Evolutionary conservation across 2,329 filamentous ascomycete species (phyloP).

Genomic region (Epichloe festucae): DNA sequence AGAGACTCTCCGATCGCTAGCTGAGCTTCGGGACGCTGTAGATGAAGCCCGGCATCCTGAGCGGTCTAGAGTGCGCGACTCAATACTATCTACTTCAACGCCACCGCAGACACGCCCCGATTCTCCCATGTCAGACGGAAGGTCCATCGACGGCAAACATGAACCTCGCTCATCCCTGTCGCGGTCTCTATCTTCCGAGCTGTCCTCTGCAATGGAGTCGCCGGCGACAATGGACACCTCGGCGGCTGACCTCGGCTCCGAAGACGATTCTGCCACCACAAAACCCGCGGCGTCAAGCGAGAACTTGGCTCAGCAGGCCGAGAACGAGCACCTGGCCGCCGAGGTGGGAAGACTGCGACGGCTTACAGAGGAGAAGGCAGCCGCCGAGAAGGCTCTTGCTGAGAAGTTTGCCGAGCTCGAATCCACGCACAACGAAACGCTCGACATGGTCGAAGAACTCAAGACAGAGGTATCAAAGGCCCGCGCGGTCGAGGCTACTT

Average conservation of each 20-base stretch:
- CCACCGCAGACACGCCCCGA: constrained; percentile 46
- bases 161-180: constrained; percentile 54
- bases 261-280: constrained; percentile 30
- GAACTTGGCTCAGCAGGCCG: constrained; percentile 22
- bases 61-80: constrained; percentile 35
- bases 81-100: constrained; percentile 34
- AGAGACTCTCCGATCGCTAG: constrained; percentile 67
- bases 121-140: constrained; percentile 74
- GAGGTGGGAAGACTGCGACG: constrained; percentile 62
- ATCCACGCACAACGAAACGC: constrained; percentile 63
- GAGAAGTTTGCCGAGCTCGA: constrained; percentile 76
- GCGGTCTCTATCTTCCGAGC: constrained; percentile 85
- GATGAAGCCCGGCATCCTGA: constrained; percentile 62
- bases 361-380: constrained; percentile 64
- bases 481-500: constrained; percentile 45
- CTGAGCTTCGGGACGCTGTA: constrained; percentile 72
- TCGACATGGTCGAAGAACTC: constrained; percentile 81
- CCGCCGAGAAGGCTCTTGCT: constrained; percentile 57
- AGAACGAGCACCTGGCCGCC: constrained; percentile 34
- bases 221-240: constrained; percentile 51
- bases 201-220: constrained; percentile 76
- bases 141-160: constrained; percentile 58
- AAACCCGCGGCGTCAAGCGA: constrained; percentile 28
- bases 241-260: constrained; percentile 36
- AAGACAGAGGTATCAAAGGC: constrained; percentile 75